Evolutionary conservation across 768 basidiomycete species (phyloP).

Genomic region (Kondoa malvinella): DNA sequence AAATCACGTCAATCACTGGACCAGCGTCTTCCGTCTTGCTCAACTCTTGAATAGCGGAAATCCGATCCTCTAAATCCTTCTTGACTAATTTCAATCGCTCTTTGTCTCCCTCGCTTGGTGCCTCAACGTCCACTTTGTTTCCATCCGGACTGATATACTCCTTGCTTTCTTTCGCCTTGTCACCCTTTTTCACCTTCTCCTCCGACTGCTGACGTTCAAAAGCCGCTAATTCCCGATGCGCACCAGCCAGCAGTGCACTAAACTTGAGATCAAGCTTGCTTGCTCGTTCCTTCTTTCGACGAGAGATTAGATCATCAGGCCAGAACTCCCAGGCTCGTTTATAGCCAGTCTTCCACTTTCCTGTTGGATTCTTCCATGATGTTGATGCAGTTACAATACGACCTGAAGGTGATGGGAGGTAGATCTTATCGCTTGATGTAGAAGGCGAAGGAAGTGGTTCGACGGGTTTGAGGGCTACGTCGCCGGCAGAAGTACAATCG

Average conservation of each 20-base stretch:
- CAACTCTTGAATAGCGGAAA: slow-evolving; percentile 14
- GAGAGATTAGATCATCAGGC: slow-evolving; percentile 11
- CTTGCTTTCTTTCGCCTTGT: slow-evolving; percentile 1
- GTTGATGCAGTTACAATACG: slow-evolving; percentile 4
- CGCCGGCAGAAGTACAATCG: slow-evolving; percentile 12
- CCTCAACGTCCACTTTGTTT: slow-evolving; percentile 1
- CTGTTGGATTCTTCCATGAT: slow-evolving; percentile 13
- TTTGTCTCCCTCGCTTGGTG: neutral
- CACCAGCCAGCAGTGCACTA: slow-evolving; percentile 3
- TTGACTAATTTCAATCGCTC: slow-evolving; percentile 11
- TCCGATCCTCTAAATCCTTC: slow-evolving; percentile 13
- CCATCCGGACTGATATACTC: slow-evolving; percentile 1
- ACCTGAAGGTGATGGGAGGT: slow-evolving; percentile 10
- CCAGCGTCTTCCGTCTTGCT: slow-evolving; percentile 10
- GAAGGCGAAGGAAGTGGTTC: neutral
- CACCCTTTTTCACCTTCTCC: neutral
- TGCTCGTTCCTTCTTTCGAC: slow-evolving; percentile 14
- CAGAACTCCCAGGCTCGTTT: slow-evolving; percentile 18
- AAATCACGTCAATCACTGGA: slow-evolving; percentile 15
- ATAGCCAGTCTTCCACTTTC: slow-evolving; percentile 14
- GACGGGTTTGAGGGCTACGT: slow-evolving; percentile 1
- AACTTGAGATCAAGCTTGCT: slow-evolving; percentile 6
- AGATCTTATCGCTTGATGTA: neutral
- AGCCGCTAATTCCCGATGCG: slow-evolving; percentile 8
- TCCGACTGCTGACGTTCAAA: neutral